Evolutionary conservation across 2,329 filamentous ascomycete genomes (phyloP), one percentile per base, ranked within the genome.

Genomic region (Leptographium wingfieldii): DNA sequence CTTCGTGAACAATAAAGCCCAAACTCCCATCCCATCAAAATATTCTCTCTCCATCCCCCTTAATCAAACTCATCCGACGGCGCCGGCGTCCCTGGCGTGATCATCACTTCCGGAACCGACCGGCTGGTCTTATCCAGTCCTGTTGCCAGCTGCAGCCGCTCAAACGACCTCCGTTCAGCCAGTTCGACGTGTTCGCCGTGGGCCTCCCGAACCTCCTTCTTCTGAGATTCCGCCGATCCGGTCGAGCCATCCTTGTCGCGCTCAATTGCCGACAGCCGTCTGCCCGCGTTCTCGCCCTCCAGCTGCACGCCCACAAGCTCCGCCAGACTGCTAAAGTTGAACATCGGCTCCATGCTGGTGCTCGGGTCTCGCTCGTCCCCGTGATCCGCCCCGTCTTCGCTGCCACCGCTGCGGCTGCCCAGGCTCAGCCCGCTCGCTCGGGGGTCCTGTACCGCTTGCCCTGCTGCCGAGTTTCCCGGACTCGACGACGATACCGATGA

Each of bases 241-340:
- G 1, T 22, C 33, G 14, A 48, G 59, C 3, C 64, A 59, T 3
- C 63, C 60, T 63, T 60, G 53, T 66, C 60, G 65, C 69, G 0
- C 61, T 66, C 65, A 48, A 72, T 67, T 53, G 69, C 59, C 57
- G 67, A 67, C 61, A 59, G 63, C 53, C 59, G 68, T 9, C 68
- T 68, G 0, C 72, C 70, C 0, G 76, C 76, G 48, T 77, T 70
- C 52, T 74, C 70, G 2, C 75, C 74, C 57, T 83, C 80, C 40
- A 83, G 73, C 55, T 81, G 77, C 9, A 83, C 83, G 0, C 86
- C 88, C 35, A 96, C 88, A 70, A 95, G 89, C 63, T 90, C 88
- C 2, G 90, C 88, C 27, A 97, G 75, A 66, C 90, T 96, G 60
- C 85, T 80, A 69, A 96, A 96, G 71, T 96, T 96, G 73, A 95